phyloP scores from a whole-genome alignment of 176 grass and related monocot genomes.

The Cenchrus americanus region DNA sequence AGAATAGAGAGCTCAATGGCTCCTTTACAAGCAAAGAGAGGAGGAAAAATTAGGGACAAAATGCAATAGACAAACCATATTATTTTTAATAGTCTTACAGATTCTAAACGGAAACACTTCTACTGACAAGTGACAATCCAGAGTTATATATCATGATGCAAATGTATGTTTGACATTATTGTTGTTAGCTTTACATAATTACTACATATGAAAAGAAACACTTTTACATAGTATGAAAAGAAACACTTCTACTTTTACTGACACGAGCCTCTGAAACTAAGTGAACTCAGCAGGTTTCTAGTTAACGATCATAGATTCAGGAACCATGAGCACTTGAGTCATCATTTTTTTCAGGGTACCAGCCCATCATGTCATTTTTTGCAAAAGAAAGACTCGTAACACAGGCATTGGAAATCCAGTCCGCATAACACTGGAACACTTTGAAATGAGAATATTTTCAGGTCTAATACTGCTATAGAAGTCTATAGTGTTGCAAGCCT shows the following conservation, averaged over 20 bases:
- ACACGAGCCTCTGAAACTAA: neutral
- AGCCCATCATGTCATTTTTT: slow-evolving; percentile 8
- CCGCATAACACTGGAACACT: neutral
- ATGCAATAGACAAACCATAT: neutral
- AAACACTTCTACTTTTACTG: too few species aligned
- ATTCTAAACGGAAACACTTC: neutral
- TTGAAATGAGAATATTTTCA: slow-evolving; percentile 18
- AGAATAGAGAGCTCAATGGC: slow-evolving; percentile 93
- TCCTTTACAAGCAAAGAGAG: slow-evolving; percentile 52
- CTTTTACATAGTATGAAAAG: too few species aligned
- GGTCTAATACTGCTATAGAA: neutral
- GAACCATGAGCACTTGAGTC: neutral
- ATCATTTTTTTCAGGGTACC: slow-evolving; percentile 1
- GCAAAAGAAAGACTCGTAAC: neutral
- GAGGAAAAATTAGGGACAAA: neutral
- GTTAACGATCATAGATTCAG: neutral
- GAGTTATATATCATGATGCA: slow-evolving; percentile 8
- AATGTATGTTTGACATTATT: too few species aligned
- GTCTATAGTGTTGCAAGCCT: slow-evolving; percentile 6
- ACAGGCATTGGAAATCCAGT: slow-evolving; percentile 5
- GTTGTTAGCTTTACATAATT: too few species aligned
- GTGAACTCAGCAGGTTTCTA: neutral
- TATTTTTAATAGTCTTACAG: neutral
- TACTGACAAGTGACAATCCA: neutral
- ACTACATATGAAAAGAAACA: too few species aligned